Evolutionary conservation across 495 filamentous ascomycete species (phyloP).

Genomic region (Polyplosphaeria fusca): DNA sequence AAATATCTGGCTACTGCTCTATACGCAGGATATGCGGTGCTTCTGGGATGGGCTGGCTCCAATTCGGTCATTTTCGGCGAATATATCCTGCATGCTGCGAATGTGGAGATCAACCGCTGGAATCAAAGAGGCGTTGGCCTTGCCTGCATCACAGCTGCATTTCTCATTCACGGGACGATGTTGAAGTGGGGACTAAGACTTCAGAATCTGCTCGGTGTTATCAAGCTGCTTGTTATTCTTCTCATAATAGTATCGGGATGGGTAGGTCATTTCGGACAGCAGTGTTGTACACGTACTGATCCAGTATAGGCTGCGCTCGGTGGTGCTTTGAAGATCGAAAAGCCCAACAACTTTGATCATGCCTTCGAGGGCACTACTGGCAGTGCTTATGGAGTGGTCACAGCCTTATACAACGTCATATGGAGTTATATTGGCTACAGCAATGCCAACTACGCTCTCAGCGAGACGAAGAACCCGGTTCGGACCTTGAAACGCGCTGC

Average conservation of each 20-base stretch:
- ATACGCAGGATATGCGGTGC: slow-evolving; percentile 57
- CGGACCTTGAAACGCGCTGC: slow-evolving; percentile 64
- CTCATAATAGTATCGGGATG: slow-evolving; percentile 39
- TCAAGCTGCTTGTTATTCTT: slow-evolving; percentile 49
- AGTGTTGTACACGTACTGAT: neutral
- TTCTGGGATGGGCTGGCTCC: slow-evolving; percentile 47
- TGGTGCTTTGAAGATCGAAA: slow-evolving; percentile 51
- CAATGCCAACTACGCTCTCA: slow-evolving; percentile 54
- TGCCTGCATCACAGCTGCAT: slow-evolving; percentile 41
- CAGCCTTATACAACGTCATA: slow-evolving; percentile 63
- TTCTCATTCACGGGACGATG: slow-evolving; percentile 49
- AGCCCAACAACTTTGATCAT: slow-evolving; percentile 52
- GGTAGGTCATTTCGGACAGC: neutral
- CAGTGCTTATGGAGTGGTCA: slow-evolving; percentile 2
- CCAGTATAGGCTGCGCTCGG: slow-evolving; percentile 51
- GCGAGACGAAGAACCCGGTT: slow-evolving; percentile 59
- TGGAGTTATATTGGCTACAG: slow-evolving; percentile 66
- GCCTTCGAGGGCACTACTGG: slow-evolving; percentile 50
- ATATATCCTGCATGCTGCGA: slow-evolving; percentile 54
- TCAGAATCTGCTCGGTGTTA: slow-evolving; percentile 49
- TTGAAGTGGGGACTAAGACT: slow-evolving; percentile 50
- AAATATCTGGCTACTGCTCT: slow-evolving; percentile 64
- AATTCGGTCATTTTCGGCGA: slow-evolving; percentile 69
- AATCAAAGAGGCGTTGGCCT: slow-evolving; percentile 42
- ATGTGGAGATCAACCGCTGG: slow-evolving; percentile 19